A percentile compares a stretch with the other conserved stretches of the same genome.
These are phyloP conservation scores for Crithidia mellificae DNA, from an alignment of 208 protist species.

Conservation along the genomic window DNA sequence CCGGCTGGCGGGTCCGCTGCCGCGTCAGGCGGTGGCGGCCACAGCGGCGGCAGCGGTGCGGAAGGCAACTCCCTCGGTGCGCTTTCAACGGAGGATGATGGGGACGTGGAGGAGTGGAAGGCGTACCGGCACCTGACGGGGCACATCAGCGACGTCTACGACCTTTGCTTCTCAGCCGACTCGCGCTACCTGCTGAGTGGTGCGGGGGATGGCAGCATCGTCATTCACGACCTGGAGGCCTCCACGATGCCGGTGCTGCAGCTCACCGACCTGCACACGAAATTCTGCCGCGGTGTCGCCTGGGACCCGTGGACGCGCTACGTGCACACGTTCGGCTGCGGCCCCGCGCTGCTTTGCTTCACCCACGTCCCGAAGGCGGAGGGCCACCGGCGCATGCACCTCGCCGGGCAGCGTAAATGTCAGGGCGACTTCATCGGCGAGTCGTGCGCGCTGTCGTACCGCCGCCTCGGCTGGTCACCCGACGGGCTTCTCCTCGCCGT, in stretches of 20 bases:
- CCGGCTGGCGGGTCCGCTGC: constrained; percentile 12
- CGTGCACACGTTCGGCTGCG: constrained; percentile 67
- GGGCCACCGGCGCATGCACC: constrained; percentile 39
- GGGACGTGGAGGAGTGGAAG: constrained; percentile 73
- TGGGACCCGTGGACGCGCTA: constrained; percentile 85
- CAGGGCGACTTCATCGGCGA: constrained; percentile 78
- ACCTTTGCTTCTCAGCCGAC: constrained; percentile 85
- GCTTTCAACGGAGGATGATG: constrained; percentile 12
- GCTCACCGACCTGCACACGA: constrained; percentile 63
- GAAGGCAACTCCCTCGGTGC: too few relatives aligned
- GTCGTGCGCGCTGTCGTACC: constrained; percentile 71
- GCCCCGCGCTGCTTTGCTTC: constrained; percentile 75
- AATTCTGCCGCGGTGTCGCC: constrained; percentile 86
- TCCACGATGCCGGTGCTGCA: constrained; percentile 72
- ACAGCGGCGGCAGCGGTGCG: neutral
- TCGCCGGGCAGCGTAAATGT: constrained; percentile 60
- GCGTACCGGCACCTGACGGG: constrained; percentile 83
- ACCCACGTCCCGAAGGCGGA: constrained; percentile 45
- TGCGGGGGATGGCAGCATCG: constrained; percentile 73
- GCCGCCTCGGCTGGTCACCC: constrained; percentile 79
- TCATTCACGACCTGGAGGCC: constrained; percentile 78
- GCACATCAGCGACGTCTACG: constrained; percentile 86
- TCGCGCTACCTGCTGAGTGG: constrained; percentile 79
- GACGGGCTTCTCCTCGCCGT: constrained; percentile 79
- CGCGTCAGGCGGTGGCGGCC: neutral